These are phyloP conservation scores for Sporisorium sorghi DNA, from an alignment of 1,284 basidiomycete genomes.

Conservation along the genomic window DNA sequence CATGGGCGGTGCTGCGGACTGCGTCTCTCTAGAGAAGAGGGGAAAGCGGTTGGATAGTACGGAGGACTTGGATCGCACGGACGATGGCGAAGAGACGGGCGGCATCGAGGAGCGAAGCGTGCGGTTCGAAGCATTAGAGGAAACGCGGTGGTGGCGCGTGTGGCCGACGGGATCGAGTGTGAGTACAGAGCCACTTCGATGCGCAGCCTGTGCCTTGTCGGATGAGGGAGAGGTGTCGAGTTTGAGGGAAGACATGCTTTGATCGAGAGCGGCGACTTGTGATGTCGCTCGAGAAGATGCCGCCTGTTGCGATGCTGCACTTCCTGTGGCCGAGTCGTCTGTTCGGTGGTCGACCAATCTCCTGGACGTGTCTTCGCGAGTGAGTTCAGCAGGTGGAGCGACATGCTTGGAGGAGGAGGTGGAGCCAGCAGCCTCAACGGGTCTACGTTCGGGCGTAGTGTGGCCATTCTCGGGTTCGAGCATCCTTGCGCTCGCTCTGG, in stretches of 20 bases:
- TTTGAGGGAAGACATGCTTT: conserved; percentile 23
- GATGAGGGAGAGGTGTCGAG: conserved; percentile 19
- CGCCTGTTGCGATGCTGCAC: background rate
- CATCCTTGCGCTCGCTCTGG: conserved; percentile 30
- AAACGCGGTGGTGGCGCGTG: conserved; percentile 39
- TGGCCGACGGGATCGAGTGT: conserved; percentile 19
- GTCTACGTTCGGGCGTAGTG: conserved; percentile 9
- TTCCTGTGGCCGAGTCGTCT: conserved; percentile 2
- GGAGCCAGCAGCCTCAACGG: background rate
- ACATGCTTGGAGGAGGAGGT: conserved; percentile 5
- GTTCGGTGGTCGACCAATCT: conserved; percentile 22
- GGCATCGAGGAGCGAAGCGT: conserved; percentile 45
- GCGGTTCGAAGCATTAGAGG: conserved; percentile 48
- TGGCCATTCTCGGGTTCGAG: conserved; percentile 20
- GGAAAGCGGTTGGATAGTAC: conserved; percentile 40
- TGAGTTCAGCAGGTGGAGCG: conserved; percentile 10
- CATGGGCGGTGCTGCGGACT: conserved; percentile 54
- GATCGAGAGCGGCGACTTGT: conserved; percentile 21
- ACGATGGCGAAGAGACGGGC: conserved; percentile 44
- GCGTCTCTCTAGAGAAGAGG: conserved; percentile 40
- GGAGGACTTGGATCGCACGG: conserved; percentile 53
- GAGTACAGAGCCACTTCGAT: conserved; percentile 19
- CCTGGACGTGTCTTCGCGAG: conserved; percentile 36
- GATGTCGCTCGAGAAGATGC: conserved; percentile 10
- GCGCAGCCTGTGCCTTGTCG: conserved; percentile 8